Evolutionary conservation across 208 protist species (phyloP), one percentile per base, ranked within the genome.

Genomic region (Leishmania gerbilli): DNA sequence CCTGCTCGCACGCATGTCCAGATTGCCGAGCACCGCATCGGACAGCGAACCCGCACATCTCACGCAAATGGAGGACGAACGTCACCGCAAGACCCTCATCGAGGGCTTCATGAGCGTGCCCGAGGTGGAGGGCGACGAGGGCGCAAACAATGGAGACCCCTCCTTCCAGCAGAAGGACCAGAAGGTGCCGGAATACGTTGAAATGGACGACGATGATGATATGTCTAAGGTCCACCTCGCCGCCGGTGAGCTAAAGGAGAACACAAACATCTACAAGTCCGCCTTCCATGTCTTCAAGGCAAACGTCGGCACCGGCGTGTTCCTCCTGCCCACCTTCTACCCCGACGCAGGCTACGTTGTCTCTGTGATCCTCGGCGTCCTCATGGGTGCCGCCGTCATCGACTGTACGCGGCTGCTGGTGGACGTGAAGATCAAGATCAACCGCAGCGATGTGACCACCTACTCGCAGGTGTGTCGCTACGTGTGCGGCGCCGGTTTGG

Each of bases 231-330:
- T 62, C 65, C 42, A 75, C 51, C 64, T 60, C 34, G 65, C 1
- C 27, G 82, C 74, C 6, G 87, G 84, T 40, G 84, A 92, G 79
- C 69, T 92, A 31, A 84, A 86, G 67, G 87, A 90, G 79, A 92
- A 92, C 87, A 89, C 89, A 7, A 92, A 90, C 83, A 89, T 92
- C 65, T 89, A 78, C 82, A 92, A 92, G 79, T 89, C 90, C 47
- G 90, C 90, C 45, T 95, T 96, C 72, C 93, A 97, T 77, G 88
- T 97, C 67, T 97, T 97, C 87, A 97, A 97, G 87, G 93, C 91
- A 31, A 97, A 97, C 86, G 93, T 97, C 53, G 93, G 93, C 40
- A 90, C 92, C 1, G 93, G 90, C 76, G 89, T 97, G 42, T 97
- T 95, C 82, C 78, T 95, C 56, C 87, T 97, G 7, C 89, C 92